Base-by-base conservation (phyloP, 176 grass and related monocot genomes). In the Ananas comosus region DNA sequence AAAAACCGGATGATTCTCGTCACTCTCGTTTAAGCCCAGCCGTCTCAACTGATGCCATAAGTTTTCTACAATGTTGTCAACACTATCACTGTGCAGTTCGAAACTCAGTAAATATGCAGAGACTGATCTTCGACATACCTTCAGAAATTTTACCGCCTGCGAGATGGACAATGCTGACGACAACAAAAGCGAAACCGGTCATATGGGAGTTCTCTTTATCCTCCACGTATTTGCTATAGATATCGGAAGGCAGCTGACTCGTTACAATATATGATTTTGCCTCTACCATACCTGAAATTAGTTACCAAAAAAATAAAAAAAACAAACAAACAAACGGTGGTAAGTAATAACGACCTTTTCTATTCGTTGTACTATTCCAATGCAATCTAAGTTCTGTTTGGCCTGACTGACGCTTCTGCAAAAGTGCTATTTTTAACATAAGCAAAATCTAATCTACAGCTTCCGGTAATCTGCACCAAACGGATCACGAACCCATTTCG, bases 41-140 rank as follows among this genome's bases (percentile, higher is more conserved):
- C 85, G 82, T 72, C 66, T 87, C 59, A 96, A 73, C 13, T 96
- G 92, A 85, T 81, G 88, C 92, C 86, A 96, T 3, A 96, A 76
- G 69, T 96, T 88, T 64, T 96, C 92, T 96, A 64, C 57, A 72
- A 82, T 51, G 2, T 22, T 66, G 64, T n/a, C 0, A 17, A 28
- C 23, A 61, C n/a, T 18, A 61, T 18, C 3, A 61, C 56, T 10
- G 6, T 22, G n/a, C 21, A 2, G 16, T 61, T n/a, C 17, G 1
- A 4, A 42, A 42, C 33, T 42, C 21, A 59, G 22, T 19, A 18
- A 61, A 19, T 61, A 64, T 48, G 11, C 64, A 29, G 53, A 0
- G 16, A 56, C 51, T 3, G 3, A 53, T 14, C 33, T 42, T 63
- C 50, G 16, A 23, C 21, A 58, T 85, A 96, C 93, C 93, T 87